Percentiles rank a stretch among this genome's conserved stretches.
phyloP scores from a whole-genome alignment of 1,284 basidiomycete genomes.

The Ustilago shanxiensis region DNA sequence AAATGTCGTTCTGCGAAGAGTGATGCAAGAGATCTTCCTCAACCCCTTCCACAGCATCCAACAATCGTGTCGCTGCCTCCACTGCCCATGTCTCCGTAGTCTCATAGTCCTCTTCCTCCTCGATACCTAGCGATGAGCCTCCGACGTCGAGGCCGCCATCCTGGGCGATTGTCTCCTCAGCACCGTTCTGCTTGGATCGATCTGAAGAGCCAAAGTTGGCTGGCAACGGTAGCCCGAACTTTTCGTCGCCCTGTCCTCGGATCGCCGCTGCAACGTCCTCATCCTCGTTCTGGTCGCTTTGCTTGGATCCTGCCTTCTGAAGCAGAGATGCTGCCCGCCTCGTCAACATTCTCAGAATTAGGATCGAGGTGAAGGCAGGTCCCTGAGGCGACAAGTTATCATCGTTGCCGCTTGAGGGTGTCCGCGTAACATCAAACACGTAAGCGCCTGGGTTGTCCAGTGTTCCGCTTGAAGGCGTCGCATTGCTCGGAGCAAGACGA shows the following conservation, averaged over 20 bases:
- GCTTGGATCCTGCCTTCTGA: conserved; percentile 51
- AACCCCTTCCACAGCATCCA: conserved; percentile 58
- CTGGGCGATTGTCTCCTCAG: conserved; percentile 2
- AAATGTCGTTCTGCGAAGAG: conserved; percentile 63
- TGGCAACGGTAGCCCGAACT: conserved; percentile 63
- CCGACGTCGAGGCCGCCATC: conserved; percentile 5
- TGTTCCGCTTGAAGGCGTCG: conserved; percentile 49
- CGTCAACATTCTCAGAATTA: conserved; percentile 63
- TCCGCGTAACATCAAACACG: conserved; percentile 62
- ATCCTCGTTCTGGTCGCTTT: conserved; percentile 11
- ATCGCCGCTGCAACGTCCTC: conserved; percentile 35
- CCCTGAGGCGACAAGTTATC: conserved; percentile 58
- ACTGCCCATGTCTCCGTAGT: conserved; percentile 49
- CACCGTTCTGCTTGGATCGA: conserved; percentile 10
- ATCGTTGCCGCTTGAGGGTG: conserved; percentile 57
- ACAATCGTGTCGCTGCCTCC: conserved; percentile 49
- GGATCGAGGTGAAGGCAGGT: conserved; percentile 56
- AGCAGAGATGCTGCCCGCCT: conserved; percentile 55
- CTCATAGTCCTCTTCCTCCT: conserved; percentile 34
- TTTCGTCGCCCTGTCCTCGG: conserved; percentile 53
- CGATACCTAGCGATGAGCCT: background rate
- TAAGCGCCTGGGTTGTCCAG: conserved; percentile 60
- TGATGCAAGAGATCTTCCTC: conserved; percentile 59
- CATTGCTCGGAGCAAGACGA: conserved; percentile 14
- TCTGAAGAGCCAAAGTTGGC: conserved; percentile 43